Evolutionary conservation across 768 basidiomycete species (phyloP), one percentile per base, ranked within the genome.

Genomic region (Boletales sp.): DNA sequence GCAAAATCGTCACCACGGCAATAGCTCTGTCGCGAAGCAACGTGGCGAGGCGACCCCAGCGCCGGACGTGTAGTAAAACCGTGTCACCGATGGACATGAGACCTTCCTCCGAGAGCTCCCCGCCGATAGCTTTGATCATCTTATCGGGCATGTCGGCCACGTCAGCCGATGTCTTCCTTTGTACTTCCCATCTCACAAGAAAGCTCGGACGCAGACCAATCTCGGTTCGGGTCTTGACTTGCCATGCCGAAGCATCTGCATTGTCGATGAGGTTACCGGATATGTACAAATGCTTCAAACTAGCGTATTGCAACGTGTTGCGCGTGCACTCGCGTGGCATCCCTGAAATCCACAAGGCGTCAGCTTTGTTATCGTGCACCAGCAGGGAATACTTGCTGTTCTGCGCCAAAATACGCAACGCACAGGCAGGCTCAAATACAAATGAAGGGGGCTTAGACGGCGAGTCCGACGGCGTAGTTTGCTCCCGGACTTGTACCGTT

Each of bases 391-490:
- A 51, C 52, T 48, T 43, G 8, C 61, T 19, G n/a, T 52, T 43
- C 30, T 51, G 53, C 8, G 58, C 56, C 24, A 63, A 43, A 7
- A 48, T 55, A 8, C 58, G 52, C 27, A 63, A 27, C 7, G 59
- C 61, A 18, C 56, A 60, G 10, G 62, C 52, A 4, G 61, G 56
- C 31, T 61, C 61, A 41, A 63, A 5, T 47, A 63, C 53, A 48
- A 30, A 46, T 12, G 58, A 56, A 43, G 54, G 36, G 18, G 43
- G 38, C 29, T 21, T 9, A 19, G 15, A n/a, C 21, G 13, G 27
- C 13, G 37, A 17, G 13, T 12, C 37, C 30, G 24, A 4, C 9
- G 11, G 11, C 21, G 4, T 2, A 21, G 21, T 4, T 21, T 21
- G 21, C 21, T 21, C 21, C 21, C 21, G 21, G 21, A 21, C 21